These are phyloP conservation scores for Aphanocladium album DNA, from an alignment of 2,329 filamentous ascomycete genomes.

Conservation along the genomic window DNA sequence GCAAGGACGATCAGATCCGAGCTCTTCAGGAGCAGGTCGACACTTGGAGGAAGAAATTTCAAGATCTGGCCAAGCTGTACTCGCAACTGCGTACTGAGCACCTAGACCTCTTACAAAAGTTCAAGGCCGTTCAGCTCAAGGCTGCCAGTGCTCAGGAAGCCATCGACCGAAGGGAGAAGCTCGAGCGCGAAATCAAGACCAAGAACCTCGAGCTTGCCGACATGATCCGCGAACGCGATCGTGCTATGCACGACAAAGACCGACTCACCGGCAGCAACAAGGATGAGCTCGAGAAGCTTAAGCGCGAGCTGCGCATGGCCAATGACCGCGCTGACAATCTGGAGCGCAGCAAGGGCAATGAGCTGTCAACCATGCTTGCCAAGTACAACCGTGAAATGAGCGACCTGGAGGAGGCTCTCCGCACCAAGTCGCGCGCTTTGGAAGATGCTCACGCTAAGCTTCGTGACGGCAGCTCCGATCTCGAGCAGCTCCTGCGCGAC, in stretches of 20 bases:
- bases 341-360: slow-evolving; percentile 88
- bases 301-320: slow-evolving; percentile 87
- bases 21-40: slow-evolving; percentile 95
- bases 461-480: slow-evolving; percentile 75
- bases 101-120: slow-evolving; percentile 89
- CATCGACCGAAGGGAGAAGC: slow-evolving; percentile 87
- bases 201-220: slow-evolving; percentile 98
- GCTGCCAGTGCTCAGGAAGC: slow-evolving; percentile 95
- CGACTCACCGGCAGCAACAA: slow-evolving; percentile 78
- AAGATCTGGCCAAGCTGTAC: slow-evolving; percentile 92
- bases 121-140: slow-evolving; percentile 93
- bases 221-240: slow-evolving; percentile 95
- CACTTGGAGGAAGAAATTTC: slow-evolving; percentile 96
- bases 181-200: slow-evolving; percentile 96
- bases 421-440: slow-evolving; percentile 80
- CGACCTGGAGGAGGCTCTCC: slow-evolving; percentile 87
- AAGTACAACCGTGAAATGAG: slow-evolving; percentile 98
- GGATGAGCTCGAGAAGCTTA: slow-evolving; percentile 91
- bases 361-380: slow-evolving; percentile 88
- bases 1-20: slow-evolving; percentile 90
- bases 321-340: slow-evolving; percentile 87
- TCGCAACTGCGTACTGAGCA: slow-evolving; percentile 94
- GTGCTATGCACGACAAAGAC: slow-evolving; percentile 90
- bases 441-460: slow-evolving; percentile 77
- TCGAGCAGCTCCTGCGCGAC: slow-evolving; percentile 79